A percentile compares a stretch with the other conserved stretches of the same genome.
Conservation (phyloP, 805 yeast genomes). For the Yarrowia hollandica region DNA sequence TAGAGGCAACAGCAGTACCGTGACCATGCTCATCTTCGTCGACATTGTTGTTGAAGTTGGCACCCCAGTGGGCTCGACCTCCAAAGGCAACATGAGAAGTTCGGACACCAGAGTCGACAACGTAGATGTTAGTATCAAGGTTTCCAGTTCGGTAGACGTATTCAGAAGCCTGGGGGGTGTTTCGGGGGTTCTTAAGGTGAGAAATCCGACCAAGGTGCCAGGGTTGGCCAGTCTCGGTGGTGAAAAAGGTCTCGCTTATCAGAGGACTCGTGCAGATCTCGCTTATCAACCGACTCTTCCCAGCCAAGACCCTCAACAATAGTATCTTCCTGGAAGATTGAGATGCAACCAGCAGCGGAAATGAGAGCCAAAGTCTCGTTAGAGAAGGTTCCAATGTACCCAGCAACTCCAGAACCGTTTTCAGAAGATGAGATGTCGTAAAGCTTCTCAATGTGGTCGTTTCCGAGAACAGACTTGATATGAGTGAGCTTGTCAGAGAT, state of each 20-base stretch:
- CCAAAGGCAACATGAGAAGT: slow-evolving; percentile 75
- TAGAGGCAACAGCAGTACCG: slow-evolving; percentile 96
- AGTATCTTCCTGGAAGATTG: slow-evolving; percentile 68
- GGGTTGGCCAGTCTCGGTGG: slow-evolving; percentile 59
- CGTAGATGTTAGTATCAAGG: slow-evolving; percentile 80
- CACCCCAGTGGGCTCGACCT: slow-evolving; percentile 86
- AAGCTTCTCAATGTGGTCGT: slow-evolving; percentile 1
- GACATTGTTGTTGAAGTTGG: slow-evolving; percentile 72
- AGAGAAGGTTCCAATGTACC: slow-evolving; percentile 51
- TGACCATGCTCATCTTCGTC: slow-evolving; percentile 88
- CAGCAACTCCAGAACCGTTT: slow-evolving; percentile 42
- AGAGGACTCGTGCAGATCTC: slow-evolving; percentile 59
- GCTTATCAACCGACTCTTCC: slow-evolving; percentile 51
- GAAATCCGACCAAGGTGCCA: slow-evolving; percentile 76
- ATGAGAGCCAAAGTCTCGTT: slow-evolving; percentile 48
- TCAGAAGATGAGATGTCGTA: not conserved
- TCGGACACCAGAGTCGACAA: slow-evolving; percentile 87
- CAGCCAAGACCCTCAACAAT: slow-evolving; percentile 53
- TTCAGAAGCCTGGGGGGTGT: slow-evolving; percentile 48
- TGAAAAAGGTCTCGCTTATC: slow-evolving; percentile 50
- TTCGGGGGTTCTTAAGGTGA: slow-evolving; percentile 51
- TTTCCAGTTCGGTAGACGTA: slow-evolving; percentile 78
- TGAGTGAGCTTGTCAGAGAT: slow-evolving; percentile 8
- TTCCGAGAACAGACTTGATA: not conserved
- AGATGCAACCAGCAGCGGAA: slow-evolving; percentile 54